Conservation (phyloP, 2,329 filamentous ascomycete genomes). For the Aspergillus brunneoviolaceus region DNA sequence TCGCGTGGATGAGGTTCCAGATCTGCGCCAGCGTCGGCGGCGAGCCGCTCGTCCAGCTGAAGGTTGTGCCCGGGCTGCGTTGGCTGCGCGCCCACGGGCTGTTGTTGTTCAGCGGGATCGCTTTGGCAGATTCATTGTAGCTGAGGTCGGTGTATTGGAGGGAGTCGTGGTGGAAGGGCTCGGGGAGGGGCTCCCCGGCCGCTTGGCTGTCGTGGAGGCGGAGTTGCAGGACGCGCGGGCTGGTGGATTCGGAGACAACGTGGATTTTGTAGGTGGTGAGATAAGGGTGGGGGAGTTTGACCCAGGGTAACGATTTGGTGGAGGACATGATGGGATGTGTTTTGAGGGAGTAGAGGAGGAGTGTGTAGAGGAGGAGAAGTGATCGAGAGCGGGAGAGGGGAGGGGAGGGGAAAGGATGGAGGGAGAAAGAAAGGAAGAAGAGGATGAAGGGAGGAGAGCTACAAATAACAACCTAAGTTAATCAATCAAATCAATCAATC, state of each 20-base stretch:
- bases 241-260: slow-evolving; percentile 25
- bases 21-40: slow-evolving; percentile 38
- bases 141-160: slow-evolving; percentile 41
- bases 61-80: slow-evolving; percentile 30
- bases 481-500: too few species aligned
- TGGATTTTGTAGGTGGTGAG: slow-evolving; percentile 46
- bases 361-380: not conserved
- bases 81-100: slow-evolving; percentile 39
- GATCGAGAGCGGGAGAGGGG: not conserved
- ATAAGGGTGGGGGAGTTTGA: slow-evolving; percentile 51
- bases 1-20: slow-evolving; percentile 41
- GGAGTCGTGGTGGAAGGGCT: slow-evolving; percentile 41
- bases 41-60: slow-evolving; percentile 34
- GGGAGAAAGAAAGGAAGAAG: not conserved
- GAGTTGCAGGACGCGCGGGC: slow-evolving; percentile 31
- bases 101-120: slow-evolving; percentile 36
- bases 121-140: slow-evolving; percentile 22
- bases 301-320: slow-evolving; percentile 31
- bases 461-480: not conserved
- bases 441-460: not conserved
- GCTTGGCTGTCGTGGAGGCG: slow-evolving; percentile 34
- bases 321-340: not conserved
- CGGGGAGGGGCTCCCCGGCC: slow-evolving; percentile 32
- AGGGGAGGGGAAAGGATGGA: not conserved
- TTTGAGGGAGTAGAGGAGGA: not conserved